phyloP scores from a whole-genome alignment of 768 basidiomycete genomes.

The Leccinum truebloodii region DNA sequence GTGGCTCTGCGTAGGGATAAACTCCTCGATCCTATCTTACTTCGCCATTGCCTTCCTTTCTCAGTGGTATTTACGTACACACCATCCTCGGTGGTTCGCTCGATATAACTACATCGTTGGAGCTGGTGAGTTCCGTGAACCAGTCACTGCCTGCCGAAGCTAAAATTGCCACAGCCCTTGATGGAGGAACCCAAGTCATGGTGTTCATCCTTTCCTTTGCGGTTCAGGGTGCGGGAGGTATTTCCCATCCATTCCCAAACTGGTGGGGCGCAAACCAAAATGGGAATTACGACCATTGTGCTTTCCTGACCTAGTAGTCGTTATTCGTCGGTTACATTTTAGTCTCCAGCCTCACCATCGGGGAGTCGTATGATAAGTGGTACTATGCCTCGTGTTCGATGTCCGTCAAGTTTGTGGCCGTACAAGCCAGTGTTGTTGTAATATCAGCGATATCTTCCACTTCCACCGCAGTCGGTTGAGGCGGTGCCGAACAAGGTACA shows the following conservation, averaged over 20 bases:
- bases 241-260: conserved; percentile 49
- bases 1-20: conserved; percentile 54
- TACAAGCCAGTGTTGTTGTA: neutral
- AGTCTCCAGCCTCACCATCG: neutral
- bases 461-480: neutral
- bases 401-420: neutral
- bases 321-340: neutral
- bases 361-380: neutral
- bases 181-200: conserved; percentile 51
- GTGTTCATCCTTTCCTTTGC: conserved; percentile 52
- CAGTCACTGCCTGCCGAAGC: neutral
- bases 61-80: conserved; percentile 58
- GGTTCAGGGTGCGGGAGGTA: conserved; percentile 53
- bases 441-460: conserved; percentile 12
- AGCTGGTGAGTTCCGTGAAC: conserved; percentile 41
- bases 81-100: conserved; percentile 67
- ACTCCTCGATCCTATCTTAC: conserved; percentile 47
- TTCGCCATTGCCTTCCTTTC: conserved; percentile 57
- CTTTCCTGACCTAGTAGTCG: conserved; percentile 18
- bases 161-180: conserved; percentile 29
- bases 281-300: conserved; percentile 39
- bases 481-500: neutral
- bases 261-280: conserved; percentile 63
- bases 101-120: conserved; percentile 67
- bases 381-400: neutral